phyloP scores from a whole-genome alignment of 2,329 filamentous ascomycete genomes.

The Cercospora zeae-maydis region DNA sequence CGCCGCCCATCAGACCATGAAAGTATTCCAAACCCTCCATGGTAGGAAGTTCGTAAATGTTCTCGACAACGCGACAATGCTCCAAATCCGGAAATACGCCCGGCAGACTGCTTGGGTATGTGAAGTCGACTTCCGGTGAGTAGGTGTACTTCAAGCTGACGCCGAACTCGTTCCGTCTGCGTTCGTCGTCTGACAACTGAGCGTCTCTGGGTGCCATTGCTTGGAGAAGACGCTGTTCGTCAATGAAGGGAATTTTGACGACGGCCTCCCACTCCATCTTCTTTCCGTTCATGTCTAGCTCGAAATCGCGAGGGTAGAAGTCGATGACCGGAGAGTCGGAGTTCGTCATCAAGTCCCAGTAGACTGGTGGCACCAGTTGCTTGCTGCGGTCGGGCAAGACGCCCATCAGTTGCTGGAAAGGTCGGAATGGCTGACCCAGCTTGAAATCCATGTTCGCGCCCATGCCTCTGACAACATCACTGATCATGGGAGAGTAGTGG shows the following conservation, averaged over 20 bases:
- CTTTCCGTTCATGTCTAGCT: conserved; percentile 98
- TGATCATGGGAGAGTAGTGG: conserved; percentile 97
- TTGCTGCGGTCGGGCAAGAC: conserved; percentile 97
- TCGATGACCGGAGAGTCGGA: conserved; percentile 89
- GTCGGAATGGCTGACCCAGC: conserved; percentile 89
- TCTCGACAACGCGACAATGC: conserved; percentile 87
- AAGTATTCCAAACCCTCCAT: conserved; percentile 86
- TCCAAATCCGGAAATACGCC: conserved; percentile 87
- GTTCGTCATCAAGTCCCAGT: conserved; percentile 90
- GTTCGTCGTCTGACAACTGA: conserved; percentile 72
- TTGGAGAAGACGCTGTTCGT: conserved; percentile 76
- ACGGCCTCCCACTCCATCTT: conserved; percentile 99
- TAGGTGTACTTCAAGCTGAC: conserved; percentile 92
- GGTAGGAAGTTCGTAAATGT: conserved; percentile 90
- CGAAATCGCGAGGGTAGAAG: conserved; percentile 96
- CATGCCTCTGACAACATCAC: conserved; percentile 85
- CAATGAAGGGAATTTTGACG: conserved; percentile 98
- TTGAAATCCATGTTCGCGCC: conserved; percentile 86
- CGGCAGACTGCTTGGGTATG: conserved; percentile 81
- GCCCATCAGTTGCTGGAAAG: conserved; percentile 96
- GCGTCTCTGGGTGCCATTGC: conserved; percentile 85
- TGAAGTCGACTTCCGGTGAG: conserved; percentile 69
- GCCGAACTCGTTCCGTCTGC: conserved; percentile 81
- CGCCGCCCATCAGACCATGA: conserved; percentile 78
- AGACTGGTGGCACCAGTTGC: conserved; percentile 83